phyloP scores from a whole-genome alignment of 768 basidiomycete genomes.

The Fomitopsis pulvina region DNA sequence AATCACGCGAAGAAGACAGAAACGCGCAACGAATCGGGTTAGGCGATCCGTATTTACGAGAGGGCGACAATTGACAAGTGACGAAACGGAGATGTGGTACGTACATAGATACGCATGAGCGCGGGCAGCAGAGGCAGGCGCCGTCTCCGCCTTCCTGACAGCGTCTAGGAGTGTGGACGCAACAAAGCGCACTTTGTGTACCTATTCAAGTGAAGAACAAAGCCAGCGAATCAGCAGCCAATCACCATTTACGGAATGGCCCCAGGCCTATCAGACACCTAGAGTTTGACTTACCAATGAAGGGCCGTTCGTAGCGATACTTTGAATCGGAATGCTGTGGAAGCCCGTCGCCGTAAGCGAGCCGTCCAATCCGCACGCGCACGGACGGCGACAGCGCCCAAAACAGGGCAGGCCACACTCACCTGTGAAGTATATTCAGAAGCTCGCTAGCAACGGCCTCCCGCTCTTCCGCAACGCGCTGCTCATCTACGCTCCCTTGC shows the following conservation, averaged over 20 bases:
- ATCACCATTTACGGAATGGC: background rate
- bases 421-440: constrained; percentile 81
- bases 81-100: constrained; percentile 20
- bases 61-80: constrained; percentile 5
- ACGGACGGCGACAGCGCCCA: background rate
- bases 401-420: constrained; percentile 9
- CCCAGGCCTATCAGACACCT: background rate
- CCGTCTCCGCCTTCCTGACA: constrained; percentile 73
- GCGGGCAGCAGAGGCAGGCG: constrained; percentile 73
- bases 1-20: constrained; percentile 1
- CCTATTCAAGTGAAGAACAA: constrained; percentile 35
- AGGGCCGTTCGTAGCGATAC: constrained; percentile 84
- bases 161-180: constrained; percentile 86
- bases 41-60: background rate
- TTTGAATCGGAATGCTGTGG: constrained; percentile 82
- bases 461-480: constrained; percentile 60
- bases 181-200: constrained; percentile 90
- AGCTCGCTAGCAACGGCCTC: constrained; percentile 86
- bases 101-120: constrained; percentile 84
- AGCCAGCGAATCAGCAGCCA: background rate
- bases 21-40: background rate
- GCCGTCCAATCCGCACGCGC: background rate
- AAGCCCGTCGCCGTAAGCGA: constrained; percentile 4
- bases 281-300: constrained; percentile 45
- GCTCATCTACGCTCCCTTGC: constrained; percentile 58